These are phyloP conservation scores for Mucor saturninus DNA, from an alignment of 371 early-diverging fungal genomes.

Conservation along the genomic window DNA sequence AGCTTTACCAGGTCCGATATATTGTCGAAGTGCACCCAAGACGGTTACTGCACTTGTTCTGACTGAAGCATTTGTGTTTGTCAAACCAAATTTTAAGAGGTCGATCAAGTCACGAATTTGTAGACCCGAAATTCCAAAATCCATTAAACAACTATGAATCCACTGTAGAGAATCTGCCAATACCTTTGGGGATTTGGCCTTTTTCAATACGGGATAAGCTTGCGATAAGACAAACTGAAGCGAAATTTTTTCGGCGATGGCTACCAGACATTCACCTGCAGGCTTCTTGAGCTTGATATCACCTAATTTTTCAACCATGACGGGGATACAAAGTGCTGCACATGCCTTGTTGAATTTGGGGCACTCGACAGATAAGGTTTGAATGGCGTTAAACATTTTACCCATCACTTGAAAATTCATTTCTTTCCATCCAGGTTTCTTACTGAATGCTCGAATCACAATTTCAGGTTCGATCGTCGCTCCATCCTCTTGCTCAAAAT, in stretches of 20 bases:
- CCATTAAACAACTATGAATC: slow-evolving; percentile 80
- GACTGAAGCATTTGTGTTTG: slow-evolving; percentile 85
- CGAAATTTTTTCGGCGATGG: slow-evolving; percentile 75
- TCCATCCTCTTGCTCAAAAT: slow-evolving; percentile 54
- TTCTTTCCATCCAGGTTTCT: slow-evolving; percentile 95
- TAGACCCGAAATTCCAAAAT: slow-evolving; percentile 87
- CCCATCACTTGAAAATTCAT: slow-evolving; percentile 91
- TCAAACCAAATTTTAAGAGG: slow-evolving; percentile 76
- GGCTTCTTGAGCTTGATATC: slow-evolving; percentile 91
- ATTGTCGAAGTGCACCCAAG: slow-evolving; percentile 81
- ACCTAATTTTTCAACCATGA: slow-evolving; percentile 86
- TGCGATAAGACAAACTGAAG: slow-evolving; percentile 82
- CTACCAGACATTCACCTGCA: slow-evolving; percentile 77
- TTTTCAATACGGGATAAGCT: slow-evolving; percentile 77
- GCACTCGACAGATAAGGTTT: slow-evolving; percentile 63
- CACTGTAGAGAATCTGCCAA: slow-evolving; percentile 85
- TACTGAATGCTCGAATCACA: slow-evolving; percentile 75
- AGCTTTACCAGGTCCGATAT: slow-evolving; percentile 70
- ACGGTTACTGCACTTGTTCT: slow-evolving; percentile 80
- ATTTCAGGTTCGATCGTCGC: slow-evolving; percentile 80
- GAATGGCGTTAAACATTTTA: slow-evolving; percentile 70
- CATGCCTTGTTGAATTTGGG: slow-evolving; percentile 75
- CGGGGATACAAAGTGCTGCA: slow-evolving; percentile 76
- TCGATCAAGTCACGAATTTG: slow-evolving; percentile 81
- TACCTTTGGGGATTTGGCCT: slow-evolving; percentile 89